Base-by-base conservation (phyloP, 768 basidiomycete species). In the Gloeopeniophorella convolvens region DNA sequence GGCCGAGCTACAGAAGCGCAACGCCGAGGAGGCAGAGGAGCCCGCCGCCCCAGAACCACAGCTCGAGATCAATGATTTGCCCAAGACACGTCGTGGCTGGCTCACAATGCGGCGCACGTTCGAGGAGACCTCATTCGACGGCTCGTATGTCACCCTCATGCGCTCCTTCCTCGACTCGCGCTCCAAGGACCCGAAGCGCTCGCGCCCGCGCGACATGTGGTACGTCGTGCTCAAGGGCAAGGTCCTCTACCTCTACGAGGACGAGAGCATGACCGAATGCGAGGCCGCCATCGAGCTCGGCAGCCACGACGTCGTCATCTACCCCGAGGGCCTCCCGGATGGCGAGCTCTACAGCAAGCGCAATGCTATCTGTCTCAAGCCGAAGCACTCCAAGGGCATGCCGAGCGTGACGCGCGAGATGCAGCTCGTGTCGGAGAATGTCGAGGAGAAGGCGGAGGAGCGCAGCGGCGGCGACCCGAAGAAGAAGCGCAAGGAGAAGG, bases 181-280 rank as follows among this genome's bases (percentile, higher is more conserved):
- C 49, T 89, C 88, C 43, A 86, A 88, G 63, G 89, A 92, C 66
- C 86, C 90, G 7, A 87, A 85, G 62, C 74, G 79, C 34, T 82
- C 85, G 12, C 76, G 87, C 42, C 90, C 92, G 13, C 91, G 90
- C 68, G 94, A 96, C 64, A 84, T 78, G 78, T 96, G 89, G 83
- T 96, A 84, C 64, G 88, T 85, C 45, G 90, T 85, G 6, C 75
- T 98, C 64, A 97, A 97, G 73, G 89, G 87, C 36, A 85, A 81
- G 60, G 83, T 95, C 32, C 70, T 98, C 26, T 97, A 91, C 67
- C 71, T 98, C 18, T 97, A 96, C 68, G 92, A 95, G 66, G 89
- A 94, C 66, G 92, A 96, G 68, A 75, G 72, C 13, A 89, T 89
- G 83, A 77, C 78, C 45, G 94, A 97, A 58, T 93, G 90, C 68